These are phyloP conservation scores for Prunus persica DNA, from an alignment of 306 rosid species.

Conservation along the genomic window Prunus_persica_NCBIv2 NC_034011.1:4819001-4819500, in stretches of 20 bases:
- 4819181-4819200: neutral
- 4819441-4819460: conserved; percentile 13
- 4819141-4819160: conserved; percentile 20
- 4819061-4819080: neutral
- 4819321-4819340: conserved; percentile 80
- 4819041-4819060: conserved; percentile 90
- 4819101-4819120: conserved; percentile 72
- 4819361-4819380: conserved; percentile 68
- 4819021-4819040: conserved; percentile 34
- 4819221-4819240: neutral
- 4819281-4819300: conserved; percentile 71
- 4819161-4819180: conserved; percentile 10
- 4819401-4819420: conserved; percentile 9
- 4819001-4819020: conserved; percentile 13
- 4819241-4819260: conserved; percentile 12
- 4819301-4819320: conserved; percentile 60
- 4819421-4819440: neutral
- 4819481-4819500: conserved; percentile 44
- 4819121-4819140: conserved; percentile 83
- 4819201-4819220: neutral
- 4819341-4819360: conserved; percentile 84
- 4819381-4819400: conserved; percentile 67
- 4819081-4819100: conserved; percentile 29
- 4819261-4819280: conserved; percentile 53
- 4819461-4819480: conserved; percentile 15